Evolutionary conservation across 1,284 basidiomycete genomes (phyloP), one percentile per base, ranked within the genome.

Genomic region (Pseudozyma sp.): DNA sequence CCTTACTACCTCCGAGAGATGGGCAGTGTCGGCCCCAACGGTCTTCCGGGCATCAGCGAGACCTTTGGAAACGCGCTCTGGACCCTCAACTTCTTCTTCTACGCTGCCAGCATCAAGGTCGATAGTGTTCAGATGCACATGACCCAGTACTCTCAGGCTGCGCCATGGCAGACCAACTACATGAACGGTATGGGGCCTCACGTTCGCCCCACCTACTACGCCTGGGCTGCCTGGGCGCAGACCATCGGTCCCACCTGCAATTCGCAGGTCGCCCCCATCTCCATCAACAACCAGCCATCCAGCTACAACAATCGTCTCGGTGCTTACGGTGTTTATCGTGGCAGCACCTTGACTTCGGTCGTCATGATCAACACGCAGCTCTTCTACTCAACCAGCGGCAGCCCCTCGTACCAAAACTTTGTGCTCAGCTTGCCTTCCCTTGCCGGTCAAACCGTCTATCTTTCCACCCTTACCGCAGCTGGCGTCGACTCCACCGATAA

Each of bases 81-180:
- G 78, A 73, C 73, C 19, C 46, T 80, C 56, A 76, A 78, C 69
- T 80, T 80, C 54, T 76, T 78, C 67, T 65, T 80, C 37, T 80
- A 62, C 44, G 78, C 78, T 33, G 72, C 78, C 10, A 80, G 69
- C 49, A 58, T 71, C 43, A 57, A 73, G 54, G 58, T 80, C 33
- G 58, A 61, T 47, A 70, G 63, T 31, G 78, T 80, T 5, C 78
- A 80, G 63, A 80, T 80, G 69, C 78, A 80, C 57, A 70, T 78
- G 69, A 76, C 75, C 24, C 63, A 75, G 39, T 62, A 58, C 48
- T 80, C 78, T 3, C 47, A 57, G 6, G 68, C 54, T 31, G 58
- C 78, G 7, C 76, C 78, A 9, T 80, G 78, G 78, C 75, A 73
- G 44, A 75, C 73, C 35, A 66, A 50, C 59, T 33, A 58, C 56